Evolutionary conservation across 208 protist species (phyloP), one percentile per base, ranked within the genome.

Genomic region (Acanthamoeba pearcei): DNA sequence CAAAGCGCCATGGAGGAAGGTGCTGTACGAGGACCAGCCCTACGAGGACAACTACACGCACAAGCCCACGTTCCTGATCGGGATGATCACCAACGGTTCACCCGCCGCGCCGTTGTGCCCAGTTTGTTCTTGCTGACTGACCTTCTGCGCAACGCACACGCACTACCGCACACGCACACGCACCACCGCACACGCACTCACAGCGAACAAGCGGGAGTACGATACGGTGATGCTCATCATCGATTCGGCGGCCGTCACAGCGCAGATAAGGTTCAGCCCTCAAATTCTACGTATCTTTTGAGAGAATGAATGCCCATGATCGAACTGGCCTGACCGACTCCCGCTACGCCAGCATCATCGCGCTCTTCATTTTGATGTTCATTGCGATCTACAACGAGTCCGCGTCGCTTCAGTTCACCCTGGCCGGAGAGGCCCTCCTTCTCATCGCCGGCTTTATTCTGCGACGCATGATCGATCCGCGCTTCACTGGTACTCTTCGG

Each of bases 11-110:
- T 97, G 96, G 96, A 62, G 74, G 74, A 97, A 97, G 78, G 92
- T 95, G 49, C 64, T 97, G 55, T 97, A 96, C 60, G 96, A 96
- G 68, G 76, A 93, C 29, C 96, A 97, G 86, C n/a, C 93, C 55
- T 97, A 66, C 72, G 62, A 95, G 38, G 96, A 96, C 88, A 96
- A 97, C 68, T 93, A 96, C 83, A 94, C 88, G 35, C 66, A 97
- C 57, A 86, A 96, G 66, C 95, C 93, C 46, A 91, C 85, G 32
- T 97, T 97, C 38, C 78, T 97, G 29, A 70, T 85, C 35, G 91
- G 83, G 32, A 78, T 96, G 17, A 91, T 96, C 5, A 91, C 92
- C 13, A 96, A 96, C 91, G 95, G 93, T 95, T 32, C 38, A 13
- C 22, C 12, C 5, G 4, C 27, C 2, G 46, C 46, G 46, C 10